A percentile compares a stretch with the other conserved stretches of the same genome.
phyloP scores from a whole-genome alignment of 2,329 filamentous ascomycete species.

The Exophiala phaeomuriformis region DNA sequence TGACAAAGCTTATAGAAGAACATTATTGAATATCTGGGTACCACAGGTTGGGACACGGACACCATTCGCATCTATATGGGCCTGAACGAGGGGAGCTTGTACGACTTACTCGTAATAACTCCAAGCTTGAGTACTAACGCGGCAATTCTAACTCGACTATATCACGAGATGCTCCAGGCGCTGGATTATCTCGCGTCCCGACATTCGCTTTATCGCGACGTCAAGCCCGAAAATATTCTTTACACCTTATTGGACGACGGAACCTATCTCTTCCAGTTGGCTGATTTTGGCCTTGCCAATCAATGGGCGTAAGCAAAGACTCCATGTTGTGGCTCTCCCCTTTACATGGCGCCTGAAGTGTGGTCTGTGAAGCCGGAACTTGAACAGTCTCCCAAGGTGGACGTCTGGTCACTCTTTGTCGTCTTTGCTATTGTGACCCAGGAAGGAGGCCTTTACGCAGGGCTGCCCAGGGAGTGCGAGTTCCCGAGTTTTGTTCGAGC shows the following conservation, averaged over 20 bases:
- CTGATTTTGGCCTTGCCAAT: conserved; percentile 26
- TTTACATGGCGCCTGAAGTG: conserved; percentile 26
- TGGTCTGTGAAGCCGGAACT: background rate
- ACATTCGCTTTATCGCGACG: conserved; percentile 23
- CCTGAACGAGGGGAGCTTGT: background rate
- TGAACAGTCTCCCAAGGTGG: conserved; percentile 24
- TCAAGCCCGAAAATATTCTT: conserved; percentile 28
- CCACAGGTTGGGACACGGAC: background rate
- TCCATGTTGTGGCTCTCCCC: conserved; percentile 5
- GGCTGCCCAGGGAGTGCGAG: background rate
- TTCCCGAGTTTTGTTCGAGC: background rate
- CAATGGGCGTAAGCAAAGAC: conserved; percentile 4
- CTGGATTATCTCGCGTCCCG: conserved; percentile 23
- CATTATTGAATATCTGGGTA: background rate
- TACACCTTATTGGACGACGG: conserved; percentile 13
- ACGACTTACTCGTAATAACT: background rate
- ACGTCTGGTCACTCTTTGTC: conserved; percentile 24
- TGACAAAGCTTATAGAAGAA: background rate
- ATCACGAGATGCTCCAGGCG: conserved; percentile 23
- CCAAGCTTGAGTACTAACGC: background rate
- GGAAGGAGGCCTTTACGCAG: background rate
- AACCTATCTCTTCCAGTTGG: conserved; percentile 20
- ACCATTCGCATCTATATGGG: background rate
- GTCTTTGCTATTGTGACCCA: background rate
- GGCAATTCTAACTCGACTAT: conserved; percentile 8